Percentiles rank a stretch among this genome's conserved stretches.
Evolutionary conservation across 2,329 filamentous ascomycete genomes (phyloP).

Genomic region (Calonectria honghensis): DNA sequence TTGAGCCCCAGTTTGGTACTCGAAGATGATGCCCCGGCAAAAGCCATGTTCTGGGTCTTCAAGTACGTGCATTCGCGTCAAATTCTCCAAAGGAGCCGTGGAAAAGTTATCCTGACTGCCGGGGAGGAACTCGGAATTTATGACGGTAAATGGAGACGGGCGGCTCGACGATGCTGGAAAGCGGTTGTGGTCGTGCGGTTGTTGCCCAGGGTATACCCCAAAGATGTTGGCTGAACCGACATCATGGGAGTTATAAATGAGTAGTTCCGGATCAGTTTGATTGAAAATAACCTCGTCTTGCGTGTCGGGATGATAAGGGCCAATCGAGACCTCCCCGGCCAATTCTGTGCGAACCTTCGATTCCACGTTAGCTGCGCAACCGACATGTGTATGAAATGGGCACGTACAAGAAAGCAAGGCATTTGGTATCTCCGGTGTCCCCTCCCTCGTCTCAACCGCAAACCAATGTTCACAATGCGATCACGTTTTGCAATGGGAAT

Average conservation of each 20-base stretch:
- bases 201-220: constrained; percentile 2
- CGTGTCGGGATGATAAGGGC: not conserved
- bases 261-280: not conserved
- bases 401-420: constrained; percentile 27
- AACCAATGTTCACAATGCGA: not conserved
- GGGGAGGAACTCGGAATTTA: not conserved
- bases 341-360: constrained; percentile 29
- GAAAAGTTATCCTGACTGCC: constrained; percentile 6
- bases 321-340: constrained; percentile 32
- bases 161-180: not conserved
- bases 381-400: not conserved
- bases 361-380: not conserved
- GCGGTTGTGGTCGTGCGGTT: too few species aligned
- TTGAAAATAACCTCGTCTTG: constrained; percentile 10
- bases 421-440: not conserved
- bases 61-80: constrained; percentile 19
- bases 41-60: not conserved
- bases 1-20: constrained; percentile 34
- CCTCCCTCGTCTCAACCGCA: not conserved
- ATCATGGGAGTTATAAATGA: constrained; percentile 24
- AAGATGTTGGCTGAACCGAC: constrained; percentile 17
- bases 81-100: constrained; percentile 5
- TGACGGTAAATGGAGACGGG: not conserved
- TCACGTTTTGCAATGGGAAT: constrained; percentile 34
- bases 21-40: constrained; percentile 23